Evolutionary conservation across 345 rosid genomes (phyloP), one percentile per base, ranked within the genome.

Genomic region (Lumnitzera littorea): DNA sequence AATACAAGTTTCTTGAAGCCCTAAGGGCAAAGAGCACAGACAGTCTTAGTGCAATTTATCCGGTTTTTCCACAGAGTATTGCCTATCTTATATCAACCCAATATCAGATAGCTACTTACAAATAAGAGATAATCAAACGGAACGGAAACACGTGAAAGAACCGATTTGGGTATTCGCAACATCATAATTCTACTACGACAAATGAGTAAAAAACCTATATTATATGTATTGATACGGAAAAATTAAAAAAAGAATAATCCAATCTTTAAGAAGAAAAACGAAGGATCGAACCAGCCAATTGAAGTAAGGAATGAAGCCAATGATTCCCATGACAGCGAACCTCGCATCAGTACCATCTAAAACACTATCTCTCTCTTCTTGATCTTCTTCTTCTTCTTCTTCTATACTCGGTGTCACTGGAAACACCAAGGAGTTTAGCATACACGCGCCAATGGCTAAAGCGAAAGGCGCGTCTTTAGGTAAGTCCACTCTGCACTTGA

Each of bases 241-340:
- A 2, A 27, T 27, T 20, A 20, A 20, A 27, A 27, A 5, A 27
- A 2, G 3, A 27, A 27, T 2, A 27, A 9, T 36, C 11, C 43
- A 36, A 36, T 36, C 43, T 36, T 36, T 36, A 36, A 36, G 43
- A 36, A 36, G 43, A 36, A 36, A 36, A 9, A 9, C 7, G 1
- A 36, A 36, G 43, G 7, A 9, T 24, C 74, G 55, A 36, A 87
- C 99, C 91, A 90, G 89, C 99, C 99, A 94, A 78, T 94, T 86
- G 74, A 94, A 94, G 85, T 73, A 90, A 29, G 99, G 99, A 55
- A 94, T 84, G 75, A 94, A 84, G 67, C 91, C 84, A 62, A 94
- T 79, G 79, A 94, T 76, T 63, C 92, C 96, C 96, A 90, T 94
- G n/a, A 78, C 97, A 0, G 91, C 82, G 61, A 88, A 69, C 76